These are phyloP conservation scores for Erucastrum elatum DNA, from an alignment of 345 rosid genomes.

Conservation along the genomic window DNA sequence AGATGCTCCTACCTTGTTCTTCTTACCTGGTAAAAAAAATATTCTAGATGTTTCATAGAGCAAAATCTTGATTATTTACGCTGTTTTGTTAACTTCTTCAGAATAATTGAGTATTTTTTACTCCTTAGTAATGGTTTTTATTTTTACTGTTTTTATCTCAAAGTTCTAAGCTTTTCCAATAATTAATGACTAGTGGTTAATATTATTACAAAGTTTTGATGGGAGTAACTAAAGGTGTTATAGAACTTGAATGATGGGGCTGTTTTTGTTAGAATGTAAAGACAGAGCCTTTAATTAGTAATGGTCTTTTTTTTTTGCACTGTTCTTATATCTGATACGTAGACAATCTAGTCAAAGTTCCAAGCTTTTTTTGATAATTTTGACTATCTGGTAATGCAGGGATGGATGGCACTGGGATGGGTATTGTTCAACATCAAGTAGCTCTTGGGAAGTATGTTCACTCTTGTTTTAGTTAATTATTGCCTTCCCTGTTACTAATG, in stretches of 20 bases:
- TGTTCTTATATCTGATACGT: background rate
- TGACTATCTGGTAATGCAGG: conserved; percentile 37
- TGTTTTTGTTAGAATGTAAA: background rate
- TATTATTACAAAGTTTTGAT: background rate
- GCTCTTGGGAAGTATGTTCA: conserved; percentile 82
- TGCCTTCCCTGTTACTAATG: background rate
- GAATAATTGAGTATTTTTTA: background rate
- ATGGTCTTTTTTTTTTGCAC: background rate
- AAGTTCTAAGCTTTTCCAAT: background rate
- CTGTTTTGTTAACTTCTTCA: background rate
- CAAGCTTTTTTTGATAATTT: conserved; percentile 8
- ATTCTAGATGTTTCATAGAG: too few species aligned
- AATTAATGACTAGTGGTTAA: background rate
- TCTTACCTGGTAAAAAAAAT: conserved; percentile 79
- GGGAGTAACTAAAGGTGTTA: background rate
- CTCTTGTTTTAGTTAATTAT: background rate
- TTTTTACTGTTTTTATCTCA: background rate
- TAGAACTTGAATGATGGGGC: background rate
- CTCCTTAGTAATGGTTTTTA: background rate
- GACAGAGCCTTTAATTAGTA: background rate
- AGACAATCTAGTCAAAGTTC: background rate
- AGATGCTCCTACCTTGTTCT: conserved; percentile 71
- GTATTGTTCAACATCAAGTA: conserved; percentile 79
- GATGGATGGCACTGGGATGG: conserved; percentile 78
- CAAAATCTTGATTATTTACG: background rate